Conservation (phyloP, 2,329 filamentous ascomycete species). For the Fusarium sp. region DNA sequence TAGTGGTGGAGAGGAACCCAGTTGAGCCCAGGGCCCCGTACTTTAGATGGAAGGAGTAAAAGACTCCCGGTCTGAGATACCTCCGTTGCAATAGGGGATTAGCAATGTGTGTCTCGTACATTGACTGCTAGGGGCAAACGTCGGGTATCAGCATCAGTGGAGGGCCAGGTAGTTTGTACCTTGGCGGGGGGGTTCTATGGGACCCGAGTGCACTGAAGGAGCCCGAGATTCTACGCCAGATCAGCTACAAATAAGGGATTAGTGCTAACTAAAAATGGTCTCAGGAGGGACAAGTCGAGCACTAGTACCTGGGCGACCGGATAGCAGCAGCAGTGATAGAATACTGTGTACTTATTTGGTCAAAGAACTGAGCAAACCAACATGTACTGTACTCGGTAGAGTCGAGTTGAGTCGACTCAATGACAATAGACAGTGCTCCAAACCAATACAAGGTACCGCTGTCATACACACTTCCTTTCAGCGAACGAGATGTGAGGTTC, state of each 20-base stretch:
- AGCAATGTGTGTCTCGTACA: constrained; percentile 8
- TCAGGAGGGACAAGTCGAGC: constrained; percentile 14
- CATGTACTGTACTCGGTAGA: not conserved
- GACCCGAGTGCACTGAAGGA: constrained; percentile 1
- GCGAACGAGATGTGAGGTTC: constrained; percentile 31
- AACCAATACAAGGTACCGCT: constrained; percentile 24
- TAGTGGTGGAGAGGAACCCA: constrained; percentile 24
- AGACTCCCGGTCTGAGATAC: constrained; percentile 22
- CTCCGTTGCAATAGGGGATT: constrained; percentile 31
- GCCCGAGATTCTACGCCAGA: constrained; percentile 24
- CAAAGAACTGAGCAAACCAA: not conserved
- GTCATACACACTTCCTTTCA: constrained; percentile 13
- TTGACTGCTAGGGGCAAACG: constrained; percentile 27
- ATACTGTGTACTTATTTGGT: not conserved
- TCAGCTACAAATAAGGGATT: constrained; percentile 23
- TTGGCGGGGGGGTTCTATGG: constrained; percentile 2
- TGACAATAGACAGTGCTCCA: constrained; percentile 11
- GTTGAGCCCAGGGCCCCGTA: constrained; percentile 10
- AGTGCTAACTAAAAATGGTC: constrained; percentile 17
- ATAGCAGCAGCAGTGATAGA: constrained; percentile 15
- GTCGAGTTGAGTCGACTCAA: constrained; percentile 9
- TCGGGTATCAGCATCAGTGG: constrained; percentile 25
- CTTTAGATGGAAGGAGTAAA: constrained; percentile 5
- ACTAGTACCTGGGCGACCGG: constrained; percentile 18
- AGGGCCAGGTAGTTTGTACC: constrained; percentile 1